Base-by-base conservation (phyloP, 2,329 filamentous ascomycete genomes). In the Fusarium sp. region DNA sequence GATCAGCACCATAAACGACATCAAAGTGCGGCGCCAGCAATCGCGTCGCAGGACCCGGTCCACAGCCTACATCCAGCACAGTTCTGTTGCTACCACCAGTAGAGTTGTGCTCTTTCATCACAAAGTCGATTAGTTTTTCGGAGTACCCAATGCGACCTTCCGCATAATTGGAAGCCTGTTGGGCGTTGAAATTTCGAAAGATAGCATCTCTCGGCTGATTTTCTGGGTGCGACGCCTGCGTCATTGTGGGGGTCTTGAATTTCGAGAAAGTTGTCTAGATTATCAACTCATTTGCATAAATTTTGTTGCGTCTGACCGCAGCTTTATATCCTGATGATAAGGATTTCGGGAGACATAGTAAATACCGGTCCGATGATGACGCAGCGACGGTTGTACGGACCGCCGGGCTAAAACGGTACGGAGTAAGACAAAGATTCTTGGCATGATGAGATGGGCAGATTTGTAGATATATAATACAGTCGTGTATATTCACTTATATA, bases 81-180 rank as follows among this genome's bases (percentile, higher is more conserved):
- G 11, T 28, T 0, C 13, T 18, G 23, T 45, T 28, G 0, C 20
- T 16, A 0, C 62, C 63, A 7, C 50, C 14, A 2, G 23, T 62
- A 2, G 32, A 66, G 8, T 4, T 16, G 4, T 66, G 63, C 13
- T 32, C 28, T 7, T 56, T 13, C 4, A 62, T 2, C 5, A 66
- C 20, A 4, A 50, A 50, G 4, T 47, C 14, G 2, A 62, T 30
- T 2, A 62, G 32, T 0, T 23, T 4, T 0, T 66, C 21, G 1
- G 62, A 49, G 2, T 66, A 66, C 1, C 43, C 49, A 0, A 62
- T 40, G 3, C 62, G 32, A 3, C 55, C 49, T 10, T 14, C 32
- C 7, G 14, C 55, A 20, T 66, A 66, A 2, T 66, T 37, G 0
- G 47, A 46, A 12, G 62, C 63, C 51, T 66, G 48, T 13, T 56